phyloP scores from a whole-genome alignment of 2,329 filamentous ascomycete species.

The Sporothrix dimorphospora region DNA sequence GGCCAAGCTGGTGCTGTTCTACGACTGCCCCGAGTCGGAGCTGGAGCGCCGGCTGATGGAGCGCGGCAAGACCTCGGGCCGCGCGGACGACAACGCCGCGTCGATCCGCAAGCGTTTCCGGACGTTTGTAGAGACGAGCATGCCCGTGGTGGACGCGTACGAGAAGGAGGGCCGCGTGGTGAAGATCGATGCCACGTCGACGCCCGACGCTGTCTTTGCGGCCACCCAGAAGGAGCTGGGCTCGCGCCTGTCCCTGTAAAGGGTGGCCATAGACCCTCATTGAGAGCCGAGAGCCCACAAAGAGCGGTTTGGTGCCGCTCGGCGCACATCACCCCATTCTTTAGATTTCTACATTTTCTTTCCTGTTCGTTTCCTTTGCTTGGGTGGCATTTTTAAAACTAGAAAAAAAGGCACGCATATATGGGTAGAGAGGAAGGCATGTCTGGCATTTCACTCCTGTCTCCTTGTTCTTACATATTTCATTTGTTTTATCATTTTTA shows the following conservation, averaged over 20 bases:
- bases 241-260: conserved; percentile 52
- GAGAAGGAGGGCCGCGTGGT: conserved; percentile 76
- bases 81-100: conserved; percentile 91
- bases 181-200: conserved; percentile 72
- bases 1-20: conserved; percentile 86
- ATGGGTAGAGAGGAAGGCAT: background rate
- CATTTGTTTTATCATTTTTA: conserved; percentile 18
- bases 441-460: background rate
- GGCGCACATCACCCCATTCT: background rate
- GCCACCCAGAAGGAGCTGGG: conserved; percentile 56
- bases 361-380: background rate
- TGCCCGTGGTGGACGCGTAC: conserved; percentile 93
- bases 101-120: conserved; percentile 96
- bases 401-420: background rate
- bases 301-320: conserved; percentile 7
- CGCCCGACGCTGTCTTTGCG: conserved; percentile 64
- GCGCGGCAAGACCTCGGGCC: conserved; percentile 88
- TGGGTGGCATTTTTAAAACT: background rate
- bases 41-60: conserved; percentile 85
- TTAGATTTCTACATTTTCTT: background rate
- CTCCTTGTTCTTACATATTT: conserved; percentile 3
- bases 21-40: conserved; percentile 86
- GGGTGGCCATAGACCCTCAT: background rate
- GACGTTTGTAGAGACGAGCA: conserved; percentile 92
- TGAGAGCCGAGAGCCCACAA: background rate